A percentile compares a stretch with the other conserved stretches of the same genome.
These are phyloP conservation scores for Boletus sp. DNA, from an alignment of 1,284 basidiomycete species.

Conservation along the genomic window DNA sequence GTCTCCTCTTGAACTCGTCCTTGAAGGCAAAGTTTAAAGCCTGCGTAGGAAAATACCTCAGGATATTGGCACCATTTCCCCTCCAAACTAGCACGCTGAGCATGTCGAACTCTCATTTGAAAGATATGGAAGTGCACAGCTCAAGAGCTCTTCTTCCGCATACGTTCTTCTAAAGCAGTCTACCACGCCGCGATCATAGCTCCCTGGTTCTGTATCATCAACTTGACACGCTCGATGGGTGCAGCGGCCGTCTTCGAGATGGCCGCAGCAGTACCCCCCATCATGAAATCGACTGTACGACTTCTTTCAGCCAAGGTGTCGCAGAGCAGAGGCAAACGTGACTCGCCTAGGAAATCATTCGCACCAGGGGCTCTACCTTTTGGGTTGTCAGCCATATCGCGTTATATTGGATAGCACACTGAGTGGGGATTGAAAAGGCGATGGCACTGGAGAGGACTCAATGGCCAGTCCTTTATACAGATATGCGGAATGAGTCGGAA, in stretches of 20 bases:
- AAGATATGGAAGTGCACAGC: conserved; percentile 30
- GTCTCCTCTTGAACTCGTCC: conserved; percentile 46
- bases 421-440: conserved; percentile 26
- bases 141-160: conserved; percentile 49
- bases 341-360: conserved; percentile 25
- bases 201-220: conserved; percentile 67
- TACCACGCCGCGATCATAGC: conserved; percentile 53
- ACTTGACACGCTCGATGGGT: conserved; percentile 71
- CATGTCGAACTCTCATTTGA: not conserved
- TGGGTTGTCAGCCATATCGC: conserved; percentile 12
- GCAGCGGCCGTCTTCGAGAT: conserved; percentile 70
- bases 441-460: not conserved
- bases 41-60: conserved; percentile 66
- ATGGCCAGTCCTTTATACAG: conserved; percentile 12
- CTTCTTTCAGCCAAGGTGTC: not conserved
- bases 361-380: conserved; percentile 6
- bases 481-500: conserved; percentile 21
- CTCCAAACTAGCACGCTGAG: conserved; percentile 46
- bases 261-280: conserved; percentile 48
- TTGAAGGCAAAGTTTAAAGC: conserved; percentile 54
- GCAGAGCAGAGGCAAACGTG: not conserved
- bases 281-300: conserved; percentile 43
- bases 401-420: not conserved
- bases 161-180: conserved; percentile 58
- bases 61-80: conserved; percentile 60